Percentiles rank a stretch among this genome's conserved stretches.
Evolutionary conservation across 192 early-diverging fungal genomes (phyloP).

Genomic region (Backusella psychrophila): DNA sequence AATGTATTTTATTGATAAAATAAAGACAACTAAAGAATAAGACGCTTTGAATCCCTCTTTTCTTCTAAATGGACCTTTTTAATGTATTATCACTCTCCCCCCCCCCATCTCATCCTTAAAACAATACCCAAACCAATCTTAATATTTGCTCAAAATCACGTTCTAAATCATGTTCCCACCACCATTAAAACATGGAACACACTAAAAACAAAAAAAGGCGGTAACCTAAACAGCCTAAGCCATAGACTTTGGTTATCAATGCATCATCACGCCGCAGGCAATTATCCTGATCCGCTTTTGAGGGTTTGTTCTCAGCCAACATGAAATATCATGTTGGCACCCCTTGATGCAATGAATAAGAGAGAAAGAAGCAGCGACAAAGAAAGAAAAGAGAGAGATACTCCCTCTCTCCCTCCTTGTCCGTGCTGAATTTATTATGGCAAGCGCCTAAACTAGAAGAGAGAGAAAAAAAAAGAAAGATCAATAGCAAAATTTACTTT

Average conservation of each 20-base stretch:
- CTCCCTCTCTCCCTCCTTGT: neutral
- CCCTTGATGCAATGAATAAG: conserved; percentile 7
- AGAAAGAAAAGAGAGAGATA: neutral
- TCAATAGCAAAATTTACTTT: neutral
- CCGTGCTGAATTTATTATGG: too few species aligned
- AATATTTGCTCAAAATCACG: neutral
- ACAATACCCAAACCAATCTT: neutral
- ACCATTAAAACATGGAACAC: neutral
- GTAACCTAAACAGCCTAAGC: neutral
- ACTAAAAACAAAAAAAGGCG: neutral
- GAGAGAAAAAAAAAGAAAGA: neutral
- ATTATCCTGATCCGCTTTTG: conserved; percentile 10
- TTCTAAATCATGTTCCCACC: neutral
- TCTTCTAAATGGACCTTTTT: too few species aligned
- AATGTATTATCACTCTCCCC: too few species aligned
- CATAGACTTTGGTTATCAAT: neutral
- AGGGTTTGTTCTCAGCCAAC: neutral
- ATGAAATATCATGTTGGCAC: neutral
- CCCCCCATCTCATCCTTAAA: neutral
- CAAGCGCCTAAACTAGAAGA: neutral
- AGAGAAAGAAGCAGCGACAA: neutral
- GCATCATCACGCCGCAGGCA: conserved; percentile 8
- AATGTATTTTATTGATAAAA: neutral
- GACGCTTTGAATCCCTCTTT: too few species aligned
- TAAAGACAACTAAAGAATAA: neutral